Evolutionary conservation across 2,329 filamentous ascomycete species (phyloP), one percentile per base, ranked within the genome.

Genomic region (Fusarium decemcellulare): DNA sequence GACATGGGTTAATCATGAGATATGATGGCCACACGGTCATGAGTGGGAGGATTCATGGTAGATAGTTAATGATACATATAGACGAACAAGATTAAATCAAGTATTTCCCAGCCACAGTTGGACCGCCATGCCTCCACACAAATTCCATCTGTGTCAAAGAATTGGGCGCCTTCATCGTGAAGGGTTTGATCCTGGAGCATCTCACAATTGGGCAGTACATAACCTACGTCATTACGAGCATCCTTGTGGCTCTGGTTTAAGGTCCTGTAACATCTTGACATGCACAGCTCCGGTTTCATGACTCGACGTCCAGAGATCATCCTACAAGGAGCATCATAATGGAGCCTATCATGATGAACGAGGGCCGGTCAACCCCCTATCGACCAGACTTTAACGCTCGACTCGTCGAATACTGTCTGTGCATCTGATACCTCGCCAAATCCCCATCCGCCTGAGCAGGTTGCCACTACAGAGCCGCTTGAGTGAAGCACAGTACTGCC

Each of bases 381-480:
- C 9, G 71, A 70, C 74, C 74, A 76, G 8, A 76, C 53, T 23
- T 66, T 72, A 18, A 76, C 48, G n/a, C 65, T 71, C 8, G 74
- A 76, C 47, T 76, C 74, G 12, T 70, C 55, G 55, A 75, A 74
- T 11, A 74, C 62, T 3, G 39, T 64, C n/a, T 67, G 61, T 8
- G 48, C 29, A 23, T 57, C 46, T 14, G 54, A 46, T 3, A 29
- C 11, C 5, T 62, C 42, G 9, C 58, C 56, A 36, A 72, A 72
- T 3, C 78, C 78, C 87, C 87, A 89, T 3, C 84, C 84, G 2
- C 87, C 87, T 0, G 86, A 86, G 71, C 86, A 89, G 1, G 87
- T 89, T 18, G 85, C 87, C 15, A 84, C 77, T 1, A 89, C 87
- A 0, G 87, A 85, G 3, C 88, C 88, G 65, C 85, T 86, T 5